Percentiles rank a stretch among this genome's conserved stretches.
Conservation (phyloP, 2,329 filamentous ascomycete species). For the Apiospora arundinis region DNA sequence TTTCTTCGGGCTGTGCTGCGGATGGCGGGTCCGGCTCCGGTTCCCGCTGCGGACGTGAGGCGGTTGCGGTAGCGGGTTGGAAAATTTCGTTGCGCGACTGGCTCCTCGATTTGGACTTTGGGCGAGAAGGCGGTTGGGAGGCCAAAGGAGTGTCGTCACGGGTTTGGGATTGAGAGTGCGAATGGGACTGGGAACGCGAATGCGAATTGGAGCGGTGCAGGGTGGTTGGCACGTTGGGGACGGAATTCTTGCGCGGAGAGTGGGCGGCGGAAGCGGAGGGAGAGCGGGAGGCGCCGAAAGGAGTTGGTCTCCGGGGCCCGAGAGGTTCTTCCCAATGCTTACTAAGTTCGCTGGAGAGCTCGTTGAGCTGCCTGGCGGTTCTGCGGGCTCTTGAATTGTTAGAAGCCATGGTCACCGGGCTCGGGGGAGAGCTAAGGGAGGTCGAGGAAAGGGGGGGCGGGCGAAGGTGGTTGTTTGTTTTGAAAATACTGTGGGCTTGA, state of each 20-base stretch:
- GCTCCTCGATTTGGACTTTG: slow-evolving; percentile 8
- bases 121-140: not conserved
- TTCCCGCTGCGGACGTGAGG: not conserved
- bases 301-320: slow-evolving; percentile 24
- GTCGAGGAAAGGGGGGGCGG: not conserved
- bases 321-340: slow-evolving; percentile 29
- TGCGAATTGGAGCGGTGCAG: not conserved
- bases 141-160: not conserved
- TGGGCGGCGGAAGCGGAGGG: slow-evolving; percentile 17
- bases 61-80: not conserved
- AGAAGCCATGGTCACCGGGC: slow-evolving; percentile 24
- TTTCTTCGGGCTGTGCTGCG: not conserved
- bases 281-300: slow-evolving; percentile 21
- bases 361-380: slow-evolving; percentile 28
- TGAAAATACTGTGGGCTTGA: slow-evolving; percentile 17
- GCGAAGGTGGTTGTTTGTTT: slow-evolving; percentile 1
- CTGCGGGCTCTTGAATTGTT: slow-evolving; percentile 29
- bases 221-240: not conserved
- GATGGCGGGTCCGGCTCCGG: not conserved
- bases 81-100: not conserved
- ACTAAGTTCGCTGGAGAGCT: slow-evolving; percentile 31
- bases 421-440: slow-evolving; percentile 1
- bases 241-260: slow-evolving; percentile 16
- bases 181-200: not conserved
- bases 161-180: not conserved